These are phyloP conservation scores for Furcasterigmium furcatum DNA, from an alignment of 2,329 filamentous ascomycete genomes.

Conservation along the genomic window DNA sequence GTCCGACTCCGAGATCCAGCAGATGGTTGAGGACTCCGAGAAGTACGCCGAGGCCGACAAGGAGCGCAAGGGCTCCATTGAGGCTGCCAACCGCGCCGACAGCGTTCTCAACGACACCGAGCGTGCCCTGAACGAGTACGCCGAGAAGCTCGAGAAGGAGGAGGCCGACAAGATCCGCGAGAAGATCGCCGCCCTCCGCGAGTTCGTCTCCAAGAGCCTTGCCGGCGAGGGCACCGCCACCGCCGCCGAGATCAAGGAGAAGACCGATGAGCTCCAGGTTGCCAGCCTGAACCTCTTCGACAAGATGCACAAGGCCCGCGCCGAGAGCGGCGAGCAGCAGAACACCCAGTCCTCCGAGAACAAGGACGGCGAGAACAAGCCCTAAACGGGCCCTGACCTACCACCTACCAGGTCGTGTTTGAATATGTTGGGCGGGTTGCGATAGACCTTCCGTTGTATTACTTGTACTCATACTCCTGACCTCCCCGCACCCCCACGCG, in stretches of 20 bases:
- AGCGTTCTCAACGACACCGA: constrained; percentile 96
- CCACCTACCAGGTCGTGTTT: constrained; percentile 17
- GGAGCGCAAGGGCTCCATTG: constrained; percentile 93
- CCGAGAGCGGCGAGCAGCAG: constrained; percentile 59
- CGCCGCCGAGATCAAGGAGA: constrained; percentile 93
- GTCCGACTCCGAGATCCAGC: constrained; percentile 89
- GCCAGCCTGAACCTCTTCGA: constrained; percentile 96
- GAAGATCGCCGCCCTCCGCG: constrained; percentile 83
- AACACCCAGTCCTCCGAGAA: constrained; percentile 61
- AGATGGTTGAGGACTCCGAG: constrained; percentile 97
- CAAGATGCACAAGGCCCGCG: constrained; percentile 98
- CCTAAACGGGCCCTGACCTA: constrained; percentile 38
- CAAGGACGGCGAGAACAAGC: constrained; percentile 52
- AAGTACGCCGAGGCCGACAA: constrained; percentile 93
- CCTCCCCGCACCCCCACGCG: constrained; percentile 13
- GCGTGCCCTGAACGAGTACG: constrained; percentile 95
- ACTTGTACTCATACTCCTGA: constrained; percentile 49
- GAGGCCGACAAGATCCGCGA: constrained; percentile 91
- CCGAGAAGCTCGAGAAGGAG: constrained; percentile 93
- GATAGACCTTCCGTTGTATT: constrained; percentile 37
- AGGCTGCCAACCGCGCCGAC: constrained; percentile 96
- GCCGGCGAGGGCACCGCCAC: constrained; percentile 83
- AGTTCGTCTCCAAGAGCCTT: constrained; percentile 93
- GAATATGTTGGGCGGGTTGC: constrained; percentile 26
- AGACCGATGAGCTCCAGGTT: constrained; percentile 96